Evolutionary conservation across 2,329 filamentous ascomycete species (phyloP).

Genomic region (Claviceps digitariae): DNA sequence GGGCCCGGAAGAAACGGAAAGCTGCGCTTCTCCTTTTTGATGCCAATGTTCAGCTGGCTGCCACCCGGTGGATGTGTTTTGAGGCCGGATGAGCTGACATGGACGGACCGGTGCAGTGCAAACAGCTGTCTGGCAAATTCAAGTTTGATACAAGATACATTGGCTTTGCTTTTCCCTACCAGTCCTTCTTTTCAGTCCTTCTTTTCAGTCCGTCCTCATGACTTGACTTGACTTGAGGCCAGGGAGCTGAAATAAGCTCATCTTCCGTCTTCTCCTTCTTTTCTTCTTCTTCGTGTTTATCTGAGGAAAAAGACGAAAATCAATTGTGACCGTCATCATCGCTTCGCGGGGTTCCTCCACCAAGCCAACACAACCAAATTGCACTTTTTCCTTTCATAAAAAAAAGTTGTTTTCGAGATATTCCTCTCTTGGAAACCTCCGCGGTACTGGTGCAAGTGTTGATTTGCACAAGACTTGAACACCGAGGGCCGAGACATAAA

Average conservation of each 20-base stretch:
- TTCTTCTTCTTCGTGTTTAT: no score
- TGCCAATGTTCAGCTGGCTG: background rate
- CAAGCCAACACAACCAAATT: background rate
- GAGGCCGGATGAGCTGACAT: background rate
- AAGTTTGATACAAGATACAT: background rate
- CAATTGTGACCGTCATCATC: background rate
- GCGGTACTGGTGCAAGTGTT: background rate
- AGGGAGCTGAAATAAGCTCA: background rate
- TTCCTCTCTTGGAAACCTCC: background rate
- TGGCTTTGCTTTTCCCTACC: background rate
- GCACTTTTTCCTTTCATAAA: background rate
- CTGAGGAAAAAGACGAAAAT: background rate
- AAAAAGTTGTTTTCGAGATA: no score
- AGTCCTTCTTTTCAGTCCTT: background rate
- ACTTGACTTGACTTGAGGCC: background rate
- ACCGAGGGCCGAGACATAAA: background rate
- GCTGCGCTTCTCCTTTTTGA: background rate
- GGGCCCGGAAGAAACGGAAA: background rate
- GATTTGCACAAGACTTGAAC: background rate
- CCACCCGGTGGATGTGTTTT: background rate
- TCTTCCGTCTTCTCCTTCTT: no score
- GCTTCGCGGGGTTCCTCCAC: background rate
- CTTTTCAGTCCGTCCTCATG: background rate
- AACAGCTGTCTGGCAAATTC: background rate
- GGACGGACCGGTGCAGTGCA: background rate